These are phyloP conservation scores for Talaromyces atroroseus DNA, from an alignment of 2,329 filamentous ascomycete species.

Conservation along the genomic window DNA sequence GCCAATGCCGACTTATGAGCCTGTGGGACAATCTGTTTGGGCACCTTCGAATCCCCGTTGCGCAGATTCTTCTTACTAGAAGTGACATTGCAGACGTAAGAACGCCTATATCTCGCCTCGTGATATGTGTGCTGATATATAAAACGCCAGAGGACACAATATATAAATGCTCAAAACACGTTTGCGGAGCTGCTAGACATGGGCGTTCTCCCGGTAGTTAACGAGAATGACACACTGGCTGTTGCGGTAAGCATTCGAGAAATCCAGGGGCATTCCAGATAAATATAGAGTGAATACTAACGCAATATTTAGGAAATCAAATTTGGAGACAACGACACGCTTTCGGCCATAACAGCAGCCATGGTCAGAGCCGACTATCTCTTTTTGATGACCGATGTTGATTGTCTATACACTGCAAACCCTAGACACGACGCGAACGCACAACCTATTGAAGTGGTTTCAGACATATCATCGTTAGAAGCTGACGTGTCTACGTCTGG, in stretches of 20 bases:
- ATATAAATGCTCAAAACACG: constrained; percentile 94
- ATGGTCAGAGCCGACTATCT: constrained; percentile 97
- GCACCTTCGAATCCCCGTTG: constrained; percentile 82
- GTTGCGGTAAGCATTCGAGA: constrained; percentile 56
- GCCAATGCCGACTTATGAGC: constrained; percentile 89
- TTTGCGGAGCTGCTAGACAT: constrained; percentile 84
- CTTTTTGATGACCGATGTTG: constrained; percentile 98
- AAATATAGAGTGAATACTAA: background rate
- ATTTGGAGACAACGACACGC: constrained; percentile 97
- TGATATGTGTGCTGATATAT: constrained; percentile 8
- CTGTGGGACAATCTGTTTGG: constrained; percentile 91
- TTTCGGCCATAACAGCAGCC: constrained; percentile 91
- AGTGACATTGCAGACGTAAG: constrained; percentile 92
- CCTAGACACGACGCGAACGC: constrained; percentile 80
- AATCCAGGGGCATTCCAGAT: background rate
- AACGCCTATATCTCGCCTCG: background rate
- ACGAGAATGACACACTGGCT: constrained; percentile 95
- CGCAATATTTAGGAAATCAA: constrained; percentile 68
- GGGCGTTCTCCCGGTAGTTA: constrained; percentile 96
- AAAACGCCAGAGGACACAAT: constrained; percentile 67
- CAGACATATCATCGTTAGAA: constrained; percentile 75
- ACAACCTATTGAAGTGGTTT: constrained; percentile 82
- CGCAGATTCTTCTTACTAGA: constrained; percentile 87
- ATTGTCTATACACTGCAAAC: constrained; percentile 95
- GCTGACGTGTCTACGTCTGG: constrained; percentile 90